Base-by-base conservation (phyloP, 495 filamentous ascomycete species). In the Bacidia gigantensis region DNA sequence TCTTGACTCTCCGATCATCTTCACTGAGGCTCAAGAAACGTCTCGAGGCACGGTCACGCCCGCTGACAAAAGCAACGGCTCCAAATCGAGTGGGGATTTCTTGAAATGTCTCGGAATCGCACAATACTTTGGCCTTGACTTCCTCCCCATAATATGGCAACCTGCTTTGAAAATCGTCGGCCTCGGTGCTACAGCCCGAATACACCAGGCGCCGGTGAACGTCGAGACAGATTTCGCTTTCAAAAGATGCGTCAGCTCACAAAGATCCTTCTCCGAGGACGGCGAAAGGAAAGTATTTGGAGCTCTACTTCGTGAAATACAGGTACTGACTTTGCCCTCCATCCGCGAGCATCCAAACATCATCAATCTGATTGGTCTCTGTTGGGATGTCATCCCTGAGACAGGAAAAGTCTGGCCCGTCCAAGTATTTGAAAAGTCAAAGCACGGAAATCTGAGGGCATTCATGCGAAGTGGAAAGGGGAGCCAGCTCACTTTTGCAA, bases 81-180 rank as follows among this genome's bases (percentile, higher is more conserved):
- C 45, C 10, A 49, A 17, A 7, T 39, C 22, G 3, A 14, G 3
- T 11, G 7, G 26, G 21, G 9, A 12, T 14, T 54, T 58, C 53
- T 23, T 62, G 3, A 25, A 54, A 18, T 49, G 59, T 23, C 53
- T 62, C 0, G 40, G 49, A 5, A 22, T 55, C 14, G 46, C 50
- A 17, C 57, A 62, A 46, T 45, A 42, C 25, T 38, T 52, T 12
- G 24, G 48, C 21, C 23, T 62, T 29, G 12, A 49, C 18, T 48
- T 62, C 38, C 43, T 62, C 21, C 57, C 57, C 0, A 57, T 57
- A 11, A 54, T 17, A 52, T 59, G 54, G 57, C 46, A 62, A 20
- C 17, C 29, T n/a, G 46, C 26, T 18, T 48, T 52, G 17, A 26
- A 43, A 14, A 25, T 2, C 21, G 43, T 54, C n/a, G 59, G 54